Evolutionary conservation across 345 rosid species (phyloP).

Genomic region (Eucalyptus globulus): DNA sequence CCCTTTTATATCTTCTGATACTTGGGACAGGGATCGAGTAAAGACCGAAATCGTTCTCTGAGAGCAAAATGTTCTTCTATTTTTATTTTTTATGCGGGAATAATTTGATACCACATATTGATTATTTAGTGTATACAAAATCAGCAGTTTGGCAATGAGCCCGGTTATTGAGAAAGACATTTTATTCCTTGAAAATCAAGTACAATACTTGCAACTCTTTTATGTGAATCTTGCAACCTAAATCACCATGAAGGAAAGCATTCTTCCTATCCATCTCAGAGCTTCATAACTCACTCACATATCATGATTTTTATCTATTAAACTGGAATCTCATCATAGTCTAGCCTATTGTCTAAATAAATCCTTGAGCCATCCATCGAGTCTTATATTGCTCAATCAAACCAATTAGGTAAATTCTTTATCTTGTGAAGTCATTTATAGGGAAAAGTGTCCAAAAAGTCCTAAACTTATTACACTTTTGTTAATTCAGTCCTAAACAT

Average conservation of each 20-base stretch:
- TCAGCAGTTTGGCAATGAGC: neutral
- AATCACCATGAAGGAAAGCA: neutral
- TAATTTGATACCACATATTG: neutral
- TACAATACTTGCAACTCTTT: neutral
- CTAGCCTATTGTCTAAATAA: neutral
- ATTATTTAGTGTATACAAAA: neutral
- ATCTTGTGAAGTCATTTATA: neutral
- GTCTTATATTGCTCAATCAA: neutral
- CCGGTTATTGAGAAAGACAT: neutral
- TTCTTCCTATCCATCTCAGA: neutral
- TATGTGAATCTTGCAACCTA: neutral
- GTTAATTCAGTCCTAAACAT: fast-evolving
- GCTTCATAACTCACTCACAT: neutral
- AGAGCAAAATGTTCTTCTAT: neutral
- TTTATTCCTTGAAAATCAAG: neutral
- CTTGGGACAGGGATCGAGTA: neutral
- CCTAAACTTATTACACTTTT: too few relatives aligned
- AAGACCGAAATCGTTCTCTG: neutral
- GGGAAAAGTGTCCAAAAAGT: too few relatives aligned
- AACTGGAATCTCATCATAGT: too few relatives aligned
- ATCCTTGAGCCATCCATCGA: neutral
- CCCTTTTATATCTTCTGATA: neutral
- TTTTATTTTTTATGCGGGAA: neutral
- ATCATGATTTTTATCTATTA: neutral
- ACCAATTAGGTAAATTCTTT: neutral